phyloP scores from a whole-genome alignment of 805 yeast species.

The Kodamaea nitidulidarum region DNA sequence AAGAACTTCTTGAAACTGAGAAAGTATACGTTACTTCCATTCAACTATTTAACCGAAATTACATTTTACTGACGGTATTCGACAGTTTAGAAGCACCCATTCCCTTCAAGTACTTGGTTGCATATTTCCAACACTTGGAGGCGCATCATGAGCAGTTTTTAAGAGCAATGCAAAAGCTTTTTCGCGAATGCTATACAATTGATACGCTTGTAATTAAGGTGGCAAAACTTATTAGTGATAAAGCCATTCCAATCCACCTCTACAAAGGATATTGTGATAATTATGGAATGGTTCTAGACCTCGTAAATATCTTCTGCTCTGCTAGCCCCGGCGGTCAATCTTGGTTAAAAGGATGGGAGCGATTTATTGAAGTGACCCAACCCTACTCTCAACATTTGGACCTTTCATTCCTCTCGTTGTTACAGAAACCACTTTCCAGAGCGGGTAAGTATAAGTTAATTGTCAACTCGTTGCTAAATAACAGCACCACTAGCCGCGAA shows the following conservation, averaged over 20 bases:
- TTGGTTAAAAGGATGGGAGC: conserved; percentile 32
- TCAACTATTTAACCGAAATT: conserved; percentile 39
- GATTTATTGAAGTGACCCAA: conserved; percentile 41
- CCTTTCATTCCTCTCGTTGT: conserved; percentile 49
- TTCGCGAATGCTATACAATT: background rate
- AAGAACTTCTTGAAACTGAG: conserved; percentile 50
- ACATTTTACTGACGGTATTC: conserved; percentile 35
- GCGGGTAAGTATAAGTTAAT: conserved; percentile 48
- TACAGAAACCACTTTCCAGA: conserved; percentile 52
- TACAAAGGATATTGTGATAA: conserved; percentile 34
- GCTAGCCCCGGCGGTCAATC: conserved; percentile 11
- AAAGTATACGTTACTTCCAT: conserved; percentile 44
- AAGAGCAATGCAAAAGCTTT: background rate
- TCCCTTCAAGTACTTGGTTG: conserved; percentile 5
- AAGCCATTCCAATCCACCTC: conserved; percentile 20
- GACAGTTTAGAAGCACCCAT: conserved; percentile 31
- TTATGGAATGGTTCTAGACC: conserved; percentile 28
- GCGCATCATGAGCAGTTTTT: conserved; percentile 28
- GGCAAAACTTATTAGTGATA: conserved; percentile 16
- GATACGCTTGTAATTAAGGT: conserved; percentile 11
- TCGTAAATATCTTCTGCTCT: conserved; percentile 22
- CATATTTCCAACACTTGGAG: conserved; percentile 3
- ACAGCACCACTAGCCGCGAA: background rate
- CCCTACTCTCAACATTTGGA: conserved; percentile 36
- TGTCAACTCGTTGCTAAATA: background rate